A percentile compares a stretch with the other conserved stretches of the same genome.
Conservation (phyloP, 352 stramenopile species). For the Globisporangium alternatum region DNA sequence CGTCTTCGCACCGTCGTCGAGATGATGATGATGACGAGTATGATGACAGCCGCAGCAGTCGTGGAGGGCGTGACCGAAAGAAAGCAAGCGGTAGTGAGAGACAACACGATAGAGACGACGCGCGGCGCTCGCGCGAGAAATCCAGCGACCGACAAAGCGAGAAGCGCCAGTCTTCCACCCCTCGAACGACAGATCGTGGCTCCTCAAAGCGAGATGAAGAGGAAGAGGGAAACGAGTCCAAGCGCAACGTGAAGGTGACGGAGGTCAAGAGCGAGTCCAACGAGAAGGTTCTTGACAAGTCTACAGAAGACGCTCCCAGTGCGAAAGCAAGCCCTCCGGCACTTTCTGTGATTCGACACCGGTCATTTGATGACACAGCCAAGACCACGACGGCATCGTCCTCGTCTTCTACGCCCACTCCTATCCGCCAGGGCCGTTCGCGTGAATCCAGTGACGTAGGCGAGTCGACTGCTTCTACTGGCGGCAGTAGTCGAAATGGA, state of each 20-base stretch:
- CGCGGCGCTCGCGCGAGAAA: not conserved
- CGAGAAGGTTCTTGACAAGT: not conserved
- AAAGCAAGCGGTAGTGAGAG: not conserved
- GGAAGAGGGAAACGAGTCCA: not conserved
- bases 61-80: not conserved
- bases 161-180: not conserved
- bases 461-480: not conserved
- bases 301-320: not conserved
- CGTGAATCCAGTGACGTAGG: not conserved
- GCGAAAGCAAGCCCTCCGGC: not conserved
- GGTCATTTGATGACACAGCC: not conserved
- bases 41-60: not conserved
- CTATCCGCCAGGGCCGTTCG: not conserved
- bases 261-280: not conserved
- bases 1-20: not conserved
- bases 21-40: not conserved
- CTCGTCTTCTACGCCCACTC: not conserved
- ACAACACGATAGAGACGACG: not conserved
- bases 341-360: not conserved
- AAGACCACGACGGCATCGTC: not conserved
- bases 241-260: not conserved
- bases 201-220: not conserved
- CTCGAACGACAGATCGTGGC: not conserved
- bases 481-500: not conserved
- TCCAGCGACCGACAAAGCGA: not conserved